Evolutionary conservation across 352 stramenopile genomes (phyloP).

Genomic region (Phytophthora citrophthora): DNA sequence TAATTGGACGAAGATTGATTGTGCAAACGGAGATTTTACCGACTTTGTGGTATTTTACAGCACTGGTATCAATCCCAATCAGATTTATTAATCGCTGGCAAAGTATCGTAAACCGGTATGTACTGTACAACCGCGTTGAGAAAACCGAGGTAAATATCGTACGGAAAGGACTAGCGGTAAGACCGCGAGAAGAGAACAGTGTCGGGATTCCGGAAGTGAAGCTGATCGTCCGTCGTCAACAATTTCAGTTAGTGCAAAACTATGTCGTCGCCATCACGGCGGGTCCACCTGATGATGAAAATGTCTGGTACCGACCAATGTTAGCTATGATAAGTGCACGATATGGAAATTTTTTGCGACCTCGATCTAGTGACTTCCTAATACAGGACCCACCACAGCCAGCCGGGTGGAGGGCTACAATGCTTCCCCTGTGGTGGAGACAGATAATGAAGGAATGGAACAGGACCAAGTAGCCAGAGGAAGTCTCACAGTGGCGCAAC

Average conservation of each 20-base stretch:
- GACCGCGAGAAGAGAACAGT: neutral
- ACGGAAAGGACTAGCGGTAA: neutral
- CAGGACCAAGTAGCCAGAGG: neutral
- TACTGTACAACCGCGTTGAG: neutral
- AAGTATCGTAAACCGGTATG: neutral
- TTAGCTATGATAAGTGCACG: neutral
- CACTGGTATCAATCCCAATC: neutral
- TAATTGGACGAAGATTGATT: conserved; percentile 5
- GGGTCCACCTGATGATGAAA: neutral
- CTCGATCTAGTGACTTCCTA: neutral
- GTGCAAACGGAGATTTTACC: conserved; percentile 9
- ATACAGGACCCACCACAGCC: neutral
- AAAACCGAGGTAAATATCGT: neutral
- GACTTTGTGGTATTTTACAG: neutral
- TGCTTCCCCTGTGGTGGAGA: neutral
- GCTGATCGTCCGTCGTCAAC: neutral
- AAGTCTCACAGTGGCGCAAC: neutral
- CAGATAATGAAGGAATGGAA: neutral
- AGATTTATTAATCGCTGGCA: neutral
- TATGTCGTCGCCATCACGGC: neutral
- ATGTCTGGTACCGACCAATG: neutral
- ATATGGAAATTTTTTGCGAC: neutral
- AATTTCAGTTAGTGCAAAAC: neutral
- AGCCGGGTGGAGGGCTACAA: neutral
- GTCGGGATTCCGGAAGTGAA: neutral